A percentile compares a stretch with the other conserved stretches of the same genome.
phyloP scores from a whole-genome alignment of 2,329 filamentous ascomycete species.

The Myriosclerotinia curreyana region DNA sequence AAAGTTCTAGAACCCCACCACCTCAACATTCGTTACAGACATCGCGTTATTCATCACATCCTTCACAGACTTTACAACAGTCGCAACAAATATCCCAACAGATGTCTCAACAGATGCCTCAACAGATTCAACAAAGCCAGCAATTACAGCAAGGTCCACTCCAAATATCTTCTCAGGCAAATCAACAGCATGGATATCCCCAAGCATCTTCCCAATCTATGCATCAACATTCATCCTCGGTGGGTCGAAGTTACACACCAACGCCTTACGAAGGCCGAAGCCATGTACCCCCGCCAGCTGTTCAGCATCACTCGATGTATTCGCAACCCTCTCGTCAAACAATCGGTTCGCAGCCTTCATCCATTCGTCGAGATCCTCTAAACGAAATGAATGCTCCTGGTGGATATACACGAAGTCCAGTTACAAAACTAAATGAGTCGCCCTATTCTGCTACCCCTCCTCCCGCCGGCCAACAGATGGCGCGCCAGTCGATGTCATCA shows the following conservation, averaged over 20 bases:
- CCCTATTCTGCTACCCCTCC: conserved; percentile 39
- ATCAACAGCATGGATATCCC: conserved; percentile 45
- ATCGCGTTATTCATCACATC: conserved; percentile 42
- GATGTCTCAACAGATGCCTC: conserved; percentile 16
- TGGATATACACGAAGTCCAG: conserved; percentile 34
- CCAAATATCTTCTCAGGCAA: conserved; percentile 46
- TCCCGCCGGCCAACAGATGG: conserved; percentile 24
- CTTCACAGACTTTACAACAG: conserved; percentile 28
- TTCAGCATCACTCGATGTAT: conserved; percentile 40
- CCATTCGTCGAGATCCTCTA: conserved; percentile 35
- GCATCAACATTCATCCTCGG: conserved; percentile 49
- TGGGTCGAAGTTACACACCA: conserved; percentile 38
- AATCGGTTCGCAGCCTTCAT: conserved; percentile 32
- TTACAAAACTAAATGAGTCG: conserved; percentile 37
- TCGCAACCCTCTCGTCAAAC: conserved; percentile 35
- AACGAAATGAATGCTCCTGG: conserved; percentile 33
- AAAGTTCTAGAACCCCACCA: conserved; percentile 27
- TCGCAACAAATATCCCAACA: conserved; percentile 17
- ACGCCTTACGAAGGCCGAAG: conserved; percentile 37
- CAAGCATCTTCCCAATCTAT: conserved; percentile 47
- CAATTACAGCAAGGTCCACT: conserved; percentile 41
- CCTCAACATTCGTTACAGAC: conserved; percentile 34
- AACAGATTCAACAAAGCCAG: conserved; percentile 27
- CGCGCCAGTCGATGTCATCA: conserved; percentile 33
- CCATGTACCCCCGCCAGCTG: conserved; percentile 43